Evolutionary conservation across 495 filamentous ascomycete species (phyloP).

Genomic region (Pyrenula aspistea): DNA sequence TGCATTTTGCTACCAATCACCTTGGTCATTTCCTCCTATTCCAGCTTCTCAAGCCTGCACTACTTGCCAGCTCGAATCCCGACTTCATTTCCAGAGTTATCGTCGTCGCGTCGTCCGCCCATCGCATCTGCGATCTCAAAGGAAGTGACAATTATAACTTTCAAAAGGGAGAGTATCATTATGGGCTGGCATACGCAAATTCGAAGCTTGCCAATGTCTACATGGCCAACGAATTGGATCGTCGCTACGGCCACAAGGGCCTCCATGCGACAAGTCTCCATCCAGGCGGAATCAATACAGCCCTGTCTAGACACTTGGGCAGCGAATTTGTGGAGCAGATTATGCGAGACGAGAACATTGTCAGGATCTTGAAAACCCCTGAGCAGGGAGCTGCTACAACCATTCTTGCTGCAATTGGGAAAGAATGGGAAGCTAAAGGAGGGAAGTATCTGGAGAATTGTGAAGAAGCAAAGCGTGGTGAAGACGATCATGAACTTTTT

Average conservation of each 20-base stretch:
- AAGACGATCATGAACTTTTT: slow-evolving; percentile 2
- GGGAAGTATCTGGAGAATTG: slow-evolving; percentile 30
- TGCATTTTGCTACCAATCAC: slow-evolving; percentile 36
- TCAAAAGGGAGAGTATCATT: slow-evolving; percentile 21
- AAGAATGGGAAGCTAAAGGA: slow-evolving; percentile 24
- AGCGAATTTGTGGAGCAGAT: slow-evolving; percentile 9
- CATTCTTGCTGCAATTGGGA: slow-evolving; percentile 27
- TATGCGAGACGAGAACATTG: slow-evolving; percentile 9
- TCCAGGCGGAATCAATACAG: slow-evolving; percentile 24
- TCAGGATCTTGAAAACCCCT: slow-evolving; percentile 20
- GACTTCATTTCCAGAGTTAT: slow-evolving; percentile 32
- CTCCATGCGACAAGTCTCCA: slow-evolving; percentile 27
- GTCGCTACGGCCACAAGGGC: slow-evolving; percentile 23
- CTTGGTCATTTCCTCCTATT: slow-evolving; percentile 38
- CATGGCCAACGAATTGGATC: slow-evolving; percentile 34
- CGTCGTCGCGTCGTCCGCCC: slow-evolving; percentile 23
- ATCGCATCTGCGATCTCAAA: slow-evolving; percentile 17
- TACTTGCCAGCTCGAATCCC: slow-evolving; percentile 25
- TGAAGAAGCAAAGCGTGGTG: slow-evolving; percentile 11
- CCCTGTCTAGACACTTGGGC: slow-evolving; percentile 9
- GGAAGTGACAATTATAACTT: slow-evolving; percentile 17
- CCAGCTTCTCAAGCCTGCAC: slow-evolving; percentile 27
- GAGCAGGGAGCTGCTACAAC: slow-evolving; percentile 30
- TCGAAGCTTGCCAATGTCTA: slow-evolving; percentile 28
- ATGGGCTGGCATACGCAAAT: slow-evolving; percentile 22